A percentile compares a stretch with the other conserved stretches of the same genome.
Conservation (phyloP, 371 early-diverging fungal genomes). For the Syncephalastrum sp. region DNA sequence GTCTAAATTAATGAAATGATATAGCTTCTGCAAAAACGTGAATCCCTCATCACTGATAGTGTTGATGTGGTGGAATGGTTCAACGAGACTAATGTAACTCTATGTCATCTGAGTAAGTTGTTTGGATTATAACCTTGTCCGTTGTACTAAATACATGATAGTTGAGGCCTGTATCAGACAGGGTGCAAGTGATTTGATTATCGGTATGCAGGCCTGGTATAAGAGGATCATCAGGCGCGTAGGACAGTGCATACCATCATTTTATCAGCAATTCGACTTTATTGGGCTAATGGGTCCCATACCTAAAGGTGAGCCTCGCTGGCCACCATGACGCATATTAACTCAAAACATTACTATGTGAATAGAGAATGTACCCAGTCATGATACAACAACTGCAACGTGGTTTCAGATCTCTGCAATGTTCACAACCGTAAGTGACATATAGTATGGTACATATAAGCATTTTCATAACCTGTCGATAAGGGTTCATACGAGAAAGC, state of each 20-base stretch:
- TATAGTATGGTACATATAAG: background rate
- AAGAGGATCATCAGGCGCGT: slow-evolving; percentile 22
- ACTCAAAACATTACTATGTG: background rate
- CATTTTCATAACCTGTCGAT: background rate
- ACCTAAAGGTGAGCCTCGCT: slow-evolving; percentile 1
- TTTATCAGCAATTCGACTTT: slow-evolving; percentile 27
- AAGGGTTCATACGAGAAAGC: slow-evolving; percentile 38
- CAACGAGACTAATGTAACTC: slow-evolving; percentile 16
- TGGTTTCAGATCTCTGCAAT: slow-evolving; percentile 40
- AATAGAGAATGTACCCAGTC: background rate
- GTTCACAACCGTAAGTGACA: slow-evolving; percentile 32
- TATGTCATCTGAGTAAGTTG: slow-evolving; percentile 27
- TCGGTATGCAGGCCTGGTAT: slow-evolving; percentile 44
- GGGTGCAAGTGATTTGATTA: slow-evolving; percentile 30
- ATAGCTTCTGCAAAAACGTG: slow-evolving; percentile 17
- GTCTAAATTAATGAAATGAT: background rate
- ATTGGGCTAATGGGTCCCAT: slow-evolving; percentile 29
- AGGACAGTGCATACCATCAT: slow-evolving; percentile 11
- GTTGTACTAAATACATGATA: background rate
- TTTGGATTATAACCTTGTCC: background rate
- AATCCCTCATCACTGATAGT: slow-evolving; percentile 15
- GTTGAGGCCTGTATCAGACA: slow-evolving; percentile 34
- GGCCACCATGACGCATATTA: too few relatives aligned
- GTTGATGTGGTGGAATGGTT: slow-evolving; percentile 23
- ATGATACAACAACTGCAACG: slow-evolving; percentile 1